Base-by-base conservation (phyloP, 805 yeast species). In the Candida gorgasii region DNA sequence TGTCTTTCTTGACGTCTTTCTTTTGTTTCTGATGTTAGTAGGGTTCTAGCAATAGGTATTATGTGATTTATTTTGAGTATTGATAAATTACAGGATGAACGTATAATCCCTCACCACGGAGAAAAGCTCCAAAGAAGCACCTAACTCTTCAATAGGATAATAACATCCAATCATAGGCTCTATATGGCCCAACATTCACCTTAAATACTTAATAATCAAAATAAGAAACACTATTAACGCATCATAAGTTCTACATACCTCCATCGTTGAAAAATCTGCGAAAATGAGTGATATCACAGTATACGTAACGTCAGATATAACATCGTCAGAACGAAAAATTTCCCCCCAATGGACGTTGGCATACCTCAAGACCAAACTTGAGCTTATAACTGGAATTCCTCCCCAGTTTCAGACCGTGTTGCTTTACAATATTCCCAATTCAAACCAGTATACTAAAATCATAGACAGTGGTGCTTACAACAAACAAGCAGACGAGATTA, bases 341-440 rank as follows among this genome's bases (percentile, higher is more conserved):
- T 76, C 84, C 0, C 75, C 79, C 0, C 72, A 68, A 28, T 86
- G 92, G 90, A 59, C 78, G 0, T 42, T 86, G 12, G 61, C 59
- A 5, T 64, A 77, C 47, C 70, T 87, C 39, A 76, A 79, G 48
- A 49, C 61, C 29, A 72, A 77, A 43, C 59, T 88, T 8, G 93
- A 86, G 52, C 72, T 69, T 26, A 78, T 86, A 46, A 86, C 95
- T 0, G 96, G 96, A 2, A 76, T 88, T 19, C 79, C 82, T 4
- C 83, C 87, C 3, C 47, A 54, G 11, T 65, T 59, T 45, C 95
- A 84, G 55, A 63, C 63, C 12, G 55, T 82, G 12, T 70, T 69
- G 42, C 60, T 78, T 27, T 80, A 77, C 51, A 63, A 67, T 7
- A 52, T 62, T 3, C 57, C 68, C 5, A 56, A 63, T 32, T 63